Base-by-base conservation (phyloP, 2,329 filamentous ascomycete species). In the Lasiodiplodia hormozganensis region DNA sequence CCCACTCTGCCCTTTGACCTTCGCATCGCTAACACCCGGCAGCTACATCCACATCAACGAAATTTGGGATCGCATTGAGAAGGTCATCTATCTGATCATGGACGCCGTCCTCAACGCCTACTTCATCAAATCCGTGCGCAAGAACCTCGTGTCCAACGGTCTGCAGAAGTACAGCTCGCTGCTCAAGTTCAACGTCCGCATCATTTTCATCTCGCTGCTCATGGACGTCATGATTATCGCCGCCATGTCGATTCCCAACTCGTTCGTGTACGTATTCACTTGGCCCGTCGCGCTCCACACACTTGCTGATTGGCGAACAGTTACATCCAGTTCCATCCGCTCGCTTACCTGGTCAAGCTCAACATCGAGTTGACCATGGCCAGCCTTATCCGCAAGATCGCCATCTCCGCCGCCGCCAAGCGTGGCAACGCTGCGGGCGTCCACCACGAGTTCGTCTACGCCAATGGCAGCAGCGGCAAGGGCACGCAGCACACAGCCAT, bases 351-450 rank as follows among this genome's bases (percentile, higher is more conserved):
- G 25, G 76, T 83, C 69, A 86, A 86, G 70, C 77, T 86, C 28
- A 80, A 84, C 71, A 85, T 86, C 73, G 84, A 85, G 72, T 83
- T 86, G 80, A 82, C 81, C 65, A 83, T 86, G 81, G 83, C 84
- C 69, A 82, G 84, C 66, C 79, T 86, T 23, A 83, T 85, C 69
- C 80, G 74, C 23, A 81, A 81, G 40, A 67, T 67, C 25, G 65
- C 65, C 53, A 67, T 67, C 28, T 67, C 65, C 1, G 40, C 65
- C 21, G 52, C 65, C 18, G 53, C 65, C 34, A 67, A 67, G 65
- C 52, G 53, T 38, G 40, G 38, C 65, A 49, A 51, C 52, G 52
- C 53, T 14, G 31, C 23, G 16, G 36, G 38, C 53, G 40, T 51
- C 34, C 65, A 58, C 25, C 36, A 51, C 38, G 65, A 67, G 25